phyloP scores from a whole-genome alignment of 2,329 filamentous ascomycete species.

The Madurella mycetomatis region DNA sequence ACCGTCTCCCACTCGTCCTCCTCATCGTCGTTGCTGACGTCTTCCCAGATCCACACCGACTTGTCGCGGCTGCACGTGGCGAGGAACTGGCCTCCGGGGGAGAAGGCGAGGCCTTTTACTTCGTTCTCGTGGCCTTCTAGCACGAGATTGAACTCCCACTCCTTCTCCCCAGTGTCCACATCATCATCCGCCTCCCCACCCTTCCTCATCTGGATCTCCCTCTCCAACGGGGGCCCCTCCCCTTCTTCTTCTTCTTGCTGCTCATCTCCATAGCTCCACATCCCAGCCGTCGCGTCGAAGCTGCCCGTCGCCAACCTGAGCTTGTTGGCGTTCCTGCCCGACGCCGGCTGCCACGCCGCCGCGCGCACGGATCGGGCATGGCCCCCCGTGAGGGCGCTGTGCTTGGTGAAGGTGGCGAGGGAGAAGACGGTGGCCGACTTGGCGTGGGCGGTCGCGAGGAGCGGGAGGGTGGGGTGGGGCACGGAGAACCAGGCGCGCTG shows the following conservation, averaged over 20 bases:
- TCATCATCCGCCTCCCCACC: slow-evolving; percentile 9
- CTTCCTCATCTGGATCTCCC: slow-evolving; percentile 19
- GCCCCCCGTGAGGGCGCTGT: slow-evolving; percentile 77
- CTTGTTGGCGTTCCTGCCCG: slow-evolving; percentile 40
- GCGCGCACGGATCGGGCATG: slow-evolving; percentile 87
- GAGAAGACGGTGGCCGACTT: slow-evolving; percentile 89
- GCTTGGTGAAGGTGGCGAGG: slow-evolving; percentile 70
- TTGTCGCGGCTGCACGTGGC: slow-evolving; percentile 93
- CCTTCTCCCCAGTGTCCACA: slow-evolving; percentile 50
- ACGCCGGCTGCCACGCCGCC: slow-evolving; percentile 80
- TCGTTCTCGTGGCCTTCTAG: slow-evolving; percentile 94
- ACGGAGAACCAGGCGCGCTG: slow-evolving; percentile 80
- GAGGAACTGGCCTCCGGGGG: slow-evolving; percentile 68
- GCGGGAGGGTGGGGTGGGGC: slow-evolving; percentile 80
- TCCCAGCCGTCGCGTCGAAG: slow-evolving; percentile 87
- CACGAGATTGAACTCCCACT: slow-evolving; percentile 90
- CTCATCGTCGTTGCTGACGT: slow-evolving; percentile 75
- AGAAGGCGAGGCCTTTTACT: slow-evolving; percentile 76
- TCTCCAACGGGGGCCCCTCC: slow-evolving; percentile 1
- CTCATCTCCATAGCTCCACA: slow-evolving; percentile 66
- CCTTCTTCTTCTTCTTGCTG: slow-evolving; percentile 39
- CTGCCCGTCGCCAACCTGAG: slow-evolving; percentile 85
- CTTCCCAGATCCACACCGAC: slow-evolving; percentile 98
- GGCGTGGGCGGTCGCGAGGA: slow-evolving; percentile 83
- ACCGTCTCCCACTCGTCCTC: slow-evolving; percentile 97